These are phyloP conservation scores for Protomyces arabidopsidicola DNA, from an alignment of 1,139 yeast genomes.

Conservation along the genomic window DNA sequence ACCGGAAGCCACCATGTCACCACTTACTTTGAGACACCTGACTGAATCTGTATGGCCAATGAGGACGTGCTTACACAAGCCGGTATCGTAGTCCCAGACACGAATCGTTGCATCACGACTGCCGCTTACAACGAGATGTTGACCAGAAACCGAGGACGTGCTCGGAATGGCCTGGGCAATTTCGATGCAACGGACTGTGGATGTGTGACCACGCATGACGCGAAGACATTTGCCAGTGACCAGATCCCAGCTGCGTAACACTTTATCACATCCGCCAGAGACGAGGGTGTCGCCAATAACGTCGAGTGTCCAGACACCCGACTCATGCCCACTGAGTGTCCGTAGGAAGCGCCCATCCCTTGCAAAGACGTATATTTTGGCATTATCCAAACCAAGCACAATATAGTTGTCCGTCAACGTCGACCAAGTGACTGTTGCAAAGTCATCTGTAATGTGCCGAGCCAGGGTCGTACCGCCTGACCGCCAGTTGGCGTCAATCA, in stretches of 20 bases:
- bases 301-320: slow-evolving; percentile 98
- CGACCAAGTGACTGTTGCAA: slow-evolving; percentile 43
- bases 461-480: slow-evolving; percentile 45
- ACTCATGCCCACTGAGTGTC: slow-evolving; percentile 74
- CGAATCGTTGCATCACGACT: slow-evolving; percentile 85
- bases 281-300: slow-evolving; percentile 73
- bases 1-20: slow-evolving; percentile 79
- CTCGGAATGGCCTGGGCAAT: slow-evolving; percentile 54
- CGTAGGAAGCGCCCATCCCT: slow-evolving; percentile 58
- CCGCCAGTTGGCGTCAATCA: slow-evolving; percentile 44
- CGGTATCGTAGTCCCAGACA: slow-evolving; percentile 70
- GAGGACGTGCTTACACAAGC: slow-evolving; percentile 68
- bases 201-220: slow-evolving; percentile 86
- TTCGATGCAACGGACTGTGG: slow-evolving; percentile 91
- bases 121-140: slow-evolving; percentile 62
- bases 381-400: slow-evolving; percentile 45
- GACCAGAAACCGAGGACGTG: neutral
- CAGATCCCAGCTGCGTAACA: slow-evolving; percentile 87
- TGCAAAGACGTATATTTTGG: slow-evolving; percentile 44
- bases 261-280: slow-evolving; percentile 86
- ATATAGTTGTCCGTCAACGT: slow-evolving; percentile 42
- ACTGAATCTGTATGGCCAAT: slow-evolving; percentile 85
- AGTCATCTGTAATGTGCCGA: slow-evolving; percentile 41
- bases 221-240: slow-evolving; percentile 72
- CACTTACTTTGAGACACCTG: slow-evolving; percentile 81